These are phyloP conservation scores for Plectosphaerella sp. DNA, from an alignment of 2,329 filamentous ascomycete genomes.

Conservation along the genomic window DNA sequence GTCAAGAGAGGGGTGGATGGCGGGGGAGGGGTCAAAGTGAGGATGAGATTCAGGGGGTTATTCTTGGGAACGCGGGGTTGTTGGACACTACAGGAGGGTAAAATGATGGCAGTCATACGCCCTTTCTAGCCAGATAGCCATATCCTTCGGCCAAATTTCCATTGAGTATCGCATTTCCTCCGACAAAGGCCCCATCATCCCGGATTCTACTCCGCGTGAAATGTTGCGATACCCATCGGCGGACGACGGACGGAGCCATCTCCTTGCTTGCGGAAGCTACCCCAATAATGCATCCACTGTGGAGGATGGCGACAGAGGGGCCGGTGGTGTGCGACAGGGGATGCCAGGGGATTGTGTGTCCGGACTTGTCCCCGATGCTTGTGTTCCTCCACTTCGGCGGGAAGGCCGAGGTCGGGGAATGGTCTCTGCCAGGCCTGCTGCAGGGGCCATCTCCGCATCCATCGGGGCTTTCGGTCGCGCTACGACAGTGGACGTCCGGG, in stretches of 20 bases:
- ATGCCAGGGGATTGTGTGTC: not conserved
- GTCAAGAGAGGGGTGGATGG: not conserved
- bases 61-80: too few relatives aligned
- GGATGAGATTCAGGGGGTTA: not conserved
- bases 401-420: slow-evolving; percentile 3
- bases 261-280: not conserved
- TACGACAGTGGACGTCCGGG: too few relatives aligned
- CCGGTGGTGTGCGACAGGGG: not conserved
- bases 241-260: not conserved
- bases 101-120: too few relatives aligned
- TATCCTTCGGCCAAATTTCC: too few relatives aligned
- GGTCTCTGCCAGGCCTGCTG: not conserved
- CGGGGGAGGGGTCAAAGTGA: not conserved
- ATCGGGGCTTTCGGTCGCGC: not conserved
- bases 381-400: slow-evolving; percentile 2
- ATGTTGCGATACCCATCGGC: not conserved
- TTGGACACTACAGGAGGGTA: too few relatives aligned
- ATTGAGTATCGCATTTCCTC: too few relatives aligned
- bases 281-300: not conserved
- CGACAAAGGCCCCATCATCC: too few relatives aligned
- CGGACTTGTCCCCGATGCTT: not conserved
- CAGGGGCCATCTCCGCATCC: slow-evolving; percentile 6
- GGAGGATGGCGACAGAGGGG: too few relatives aligned
- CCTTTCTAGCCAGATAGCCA: too few relatives aligned
- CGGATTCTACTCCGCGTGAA: too few relatives aligned